Evolutionary conservation across 495 filamentous ascomycete genomes (phyloP).

Genomic region (Bryoglossum gracile): DNA sequence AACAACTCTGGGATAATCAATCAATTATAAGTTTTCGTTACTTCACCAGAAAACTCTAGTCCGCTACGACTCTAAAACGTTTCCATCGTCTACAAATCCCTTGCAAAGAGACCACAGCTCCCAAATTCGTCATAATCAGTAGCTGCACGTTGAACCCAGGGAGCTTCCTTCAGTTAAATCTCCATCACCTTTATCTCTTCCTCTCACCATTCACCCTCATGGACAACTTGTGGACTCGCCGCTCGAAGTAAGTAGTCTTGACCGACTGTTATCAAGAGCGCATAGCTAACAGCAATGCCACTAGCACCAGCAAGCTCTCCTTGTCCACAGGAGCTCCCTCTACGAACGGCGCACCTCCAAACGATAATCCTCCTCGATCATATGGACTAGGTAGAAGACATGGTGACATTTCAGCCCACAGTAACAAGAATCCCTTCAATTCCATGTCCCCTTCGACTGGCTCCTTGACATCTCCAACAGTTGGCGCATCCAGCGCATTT

Average conservation of each 20-base stretch:
- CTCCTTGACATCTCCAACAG: conserved; percentile 75
- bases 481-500: conserved; percentile 85
- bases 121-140: too few relatives aligned
- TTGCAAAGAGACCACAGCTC: background rate
- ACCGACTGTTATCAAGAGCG: conserved; percentile 1
- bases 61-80: too few relatives aligned
- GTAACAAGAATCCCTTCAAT: conserved; percentile 78
- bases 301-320: conserved; percentile 80
- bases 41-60: too few relatives aligned
- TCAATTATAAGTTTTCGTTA: too few relatives aligned
- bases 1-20: too few relatives aligned
- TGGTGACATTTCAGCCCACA: conserved; percentile 69
- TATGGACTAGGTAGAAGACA: conserved; percentile 63
- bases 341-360: conserved; percentile 43
- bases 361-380: conserved; percentile 57
- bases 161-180: too few relatives aligned
- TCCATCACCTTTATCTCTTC: conserved; percentile 1
- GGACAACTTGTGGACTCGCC: conserved; percentile 84
- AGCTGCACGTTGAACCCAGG: too few relatives aligned
- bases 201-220: conserved; percentile 39
- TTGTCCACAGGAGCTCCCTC: conserved; percentile 62
- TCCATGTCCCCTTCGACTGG: conserved; percentile 62
- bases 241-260: conserved; percentile 67
- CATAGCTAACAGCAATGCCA: conserved; percentile 11
- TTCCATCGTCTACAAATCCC: background rate